phyloP scores from a whole-genome alignment of 371 early-diverging fungal species.

The Apophysomyces elegans region DNA sequence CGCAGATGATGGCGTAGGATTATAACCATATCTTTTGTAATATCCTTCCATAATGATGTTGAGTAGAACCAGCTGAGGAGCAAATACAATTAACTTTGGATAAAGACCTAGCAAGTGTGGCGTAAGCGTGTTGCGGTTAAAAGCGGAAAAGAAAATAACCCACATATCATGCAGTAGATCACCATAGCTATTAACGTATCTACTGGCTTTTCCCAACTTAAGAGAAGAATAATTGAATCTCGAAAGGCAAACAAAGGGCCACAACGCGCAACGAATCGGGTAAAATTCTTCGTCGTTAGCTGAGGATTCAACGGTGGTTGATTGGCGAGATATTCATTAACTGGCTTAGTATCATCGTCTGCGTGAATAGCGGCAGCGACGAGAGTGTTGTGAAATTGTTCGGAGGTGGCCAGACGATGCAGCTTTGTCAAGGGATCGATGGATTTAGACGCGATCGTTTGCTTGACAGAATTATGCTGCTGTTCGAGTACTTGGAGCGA shows the following conservation, averaged over 20 bases:
- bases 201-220: slow-evolving; percentile 51
- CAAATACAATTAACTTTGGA: slow-evolving; percentile 37
- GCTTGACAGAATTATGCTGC: slow-evolving; percentile 13
- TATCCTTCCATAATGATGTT: slow-evolving; percentile 15
- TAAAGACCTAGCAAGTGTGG: slow-evolving; percentile 30
- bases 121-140: background rate
- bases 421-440: slow-evolving; percentile 1
- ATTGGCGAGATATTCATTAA: slow-evolving; percentile 39
- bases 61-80: slow-evolving; percentile 39
- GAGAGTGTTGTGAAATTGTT: slow-evolving; percentile 36
- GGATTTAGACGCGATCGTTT: slow-evolving; percentile 9
- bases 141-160: slow-evolving; percentile 15
- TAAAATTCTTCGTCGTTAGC: slow-evolving; percentile 48
- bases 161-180: slow-evolving; percentile 45
- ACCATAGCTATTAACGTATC: slow-evolving; percentile 43
- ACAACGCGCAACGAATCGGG: slow-evolving; percentile 49
- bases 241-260: slow-evolving; percentile 48
- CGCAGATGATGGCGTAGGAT: background rate
- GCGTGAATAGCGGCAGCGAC: slow-evolving; percentile 49
- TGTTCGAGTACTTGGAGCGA: slow-evolving; percentile 29
- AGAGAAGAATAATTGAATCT: slow-evolving; percentile 43
- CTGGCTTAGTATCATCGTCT: slow-evolving; percentile 29
- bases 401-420: slow-evolving; percentile 22
- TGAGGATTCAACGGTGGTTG: slow-evolving; percentile 47
- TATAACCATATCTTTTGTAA: slow-evolving; percentile 13